Base-by-base conservation (phyloP, 257 asterid species). In the Fraxinus excelsior region DNA sequence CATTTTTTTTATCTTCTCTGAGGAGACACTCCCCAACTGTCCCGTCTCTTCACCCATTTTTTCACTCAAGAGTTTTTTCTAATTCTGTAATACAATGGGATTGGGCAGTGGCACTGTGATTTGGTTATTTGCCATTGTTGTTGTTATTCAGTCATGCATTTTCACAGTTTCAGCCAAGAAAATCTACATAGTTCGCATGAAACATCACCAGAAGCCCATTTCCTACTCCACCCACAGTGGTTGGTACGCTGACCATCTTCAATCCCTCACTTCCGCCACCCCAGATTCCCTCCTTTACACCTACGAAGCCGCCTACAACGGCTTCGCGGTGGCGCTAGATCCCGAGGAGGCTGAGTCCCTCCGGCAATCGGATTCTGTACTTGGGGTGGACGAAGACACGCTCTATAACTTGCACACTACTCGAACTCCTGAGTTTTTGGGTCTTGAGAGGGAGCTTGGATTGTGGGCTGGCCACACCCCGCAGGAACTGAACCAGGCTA, bases 341-440 rank as follows among this genome's bases (percentile, higher is more conserved):
- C 37, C 70, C 25, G 82, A 86, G 80, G 90, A 87, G 73, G 87
- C 64, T 0, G 84, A 81, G 65, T 73, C 86, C 1, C 86, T 89
- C 68, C 73, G 82, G n/a, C 84, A 82, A 8, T 86, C 89, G 5
- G 86, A 77, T 26, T 81, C 88, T 42, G 88, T 89, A 5, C 31
- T 84, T 80, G 86, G 82, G 26, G 90, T 85, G 21, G 79, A 85
- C 67, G 90, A 88, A 70, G 93, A 89, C 26, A 76, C 85, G 2
- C 79, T 80, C 16, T 89, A 89, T 80, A 64, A 67, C 13, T 85
- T 89, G 13, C 93, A 89, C 82, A 89, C 93, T 6, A 89, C 93
- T 0, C 91, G 90, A 4, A 79, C 91, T 1, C 91, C 93, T 1
- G 83, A 76, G 78, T 89, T 87, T 76, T 82, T 87, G 53, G 93